phyloP scores from a whole-genome alignment of 2,329 filamentous ascomycete genomes.

The Talaromyces atroroseus region DNA sequence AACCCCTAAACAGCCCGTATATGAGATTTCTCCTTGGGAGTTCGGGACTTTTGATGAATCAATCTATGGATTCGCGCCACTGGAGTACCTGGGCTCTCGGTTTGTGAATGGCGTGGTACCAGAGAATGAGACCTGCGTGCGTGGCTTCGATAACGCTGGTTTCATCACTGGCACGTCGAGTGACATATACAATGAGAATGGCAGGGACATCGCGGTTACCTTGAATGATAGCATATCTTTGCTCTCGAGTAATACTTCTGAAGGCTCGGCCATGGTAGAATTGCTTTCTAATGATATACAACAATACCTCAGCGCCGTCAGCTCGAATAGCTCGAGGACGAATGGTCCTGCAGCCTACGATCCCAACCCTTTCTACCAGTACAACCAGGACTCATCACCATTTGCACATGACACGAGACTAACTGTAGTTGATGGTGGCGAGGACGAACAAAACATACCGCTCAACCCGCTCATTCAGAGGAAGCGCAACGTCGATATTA shows the following conservation, averaged over 20 bases:
- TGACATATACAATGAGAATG: neutral
- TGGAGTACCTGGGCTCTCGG: slow-evolving; percentile 66
- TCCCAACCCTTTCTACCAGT: slow-evolving; percentile 68
- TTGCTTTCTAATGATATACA: too few species aligned
- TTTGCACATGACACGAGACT: slow-evolving; percentile 50
- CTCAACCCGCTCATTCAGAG: slow-evolving; percentile 72
- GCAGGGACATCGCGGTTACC: neutral
- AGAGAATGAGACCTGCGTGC: slow-evolving; percentile 57
- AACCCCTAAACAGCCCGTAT: slow-evolving; percentile 65
- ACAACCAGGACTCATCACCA: slow-evolving; percentile 55
- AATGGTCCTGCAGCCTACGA: slow-evolving; percentile 72
- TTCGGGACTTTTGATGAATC: slow-evolving; percentile 71
- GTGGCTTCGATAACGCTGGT: slow-evolving; percentile 75
- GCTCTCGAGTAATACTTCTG: too few species aligned
- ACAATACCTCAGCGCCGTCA: slow-evolving; percentile 40
- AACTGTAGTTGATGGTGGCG: slow-evolving; percentile 71
- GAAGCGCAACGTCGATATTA: slow-evolving; percentile 65
- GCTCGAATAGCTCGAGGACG: slow-evolving; percentile 46
- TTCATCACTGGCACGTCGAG: slow-evolving; percentile 76
- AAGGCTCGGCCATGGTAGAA: too few species aligned
- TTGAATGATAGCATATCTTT: neutral
- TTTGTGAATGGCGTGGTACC: slow-evolving; percentile 60
- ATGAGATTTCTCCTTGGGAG: slow-evolving; percentile 74
- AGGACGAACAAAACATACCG: slow-evolving; percentile 72
- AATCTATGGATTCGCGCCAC: slow-evolving; percentile 63